phyloP scores from a whole-genome alignment of 768 basidiomycete genomes.

The Trametes coccinea region DNA sequence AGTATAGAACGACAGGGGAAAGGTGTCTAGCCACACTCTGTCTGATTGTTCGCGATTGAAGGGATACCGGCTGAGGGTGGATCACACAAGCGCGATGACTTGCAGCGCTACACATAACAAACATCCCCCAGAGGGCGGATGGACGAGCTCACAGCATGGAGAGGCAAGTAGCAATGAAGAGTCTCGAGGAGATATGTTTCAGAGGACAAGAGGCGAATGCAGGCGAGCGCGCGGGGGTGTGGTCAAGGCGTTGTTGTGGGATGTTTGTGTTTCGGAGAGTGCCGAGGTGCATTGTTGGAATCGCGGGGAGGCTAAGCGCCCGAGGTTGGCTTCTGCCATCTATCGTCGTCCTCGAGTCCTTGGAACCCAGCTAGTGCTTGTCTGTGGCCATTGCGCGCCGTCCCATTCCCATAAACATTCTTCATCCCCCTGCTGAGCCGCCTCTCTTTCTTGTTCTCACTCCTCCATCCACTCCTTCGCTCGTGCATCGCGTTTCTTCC shows the following conservation, averaged over 20 bases:
- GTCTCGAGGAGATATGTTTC: not conserved
- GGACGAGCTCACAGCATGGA: too few species aligned
- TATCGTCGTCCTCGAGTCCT: not conserved
- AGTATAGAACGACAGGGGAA: not conserved
- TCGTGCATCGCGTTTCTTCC: conserved; percentile 2
- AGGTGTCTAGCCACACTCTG: too few species aligned
- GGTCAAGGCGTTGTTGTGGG: conserved; percentile 8
- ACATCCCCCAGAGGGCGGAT: too few species aligned
- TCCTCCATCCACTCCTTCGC: conserved; percentile 1
- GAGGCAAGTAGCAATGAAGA: too few species aligned
- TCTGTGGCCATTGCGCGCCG: conserved; percentile 1
- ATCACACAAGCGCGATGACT: too few species aligned
- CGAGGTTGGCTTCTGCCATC: not conserved
- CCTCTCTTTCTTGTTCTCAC: not conserved
- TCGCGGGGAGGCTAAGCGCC: not conserved
- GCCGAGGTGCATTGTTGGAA: conserved; percentile 19
- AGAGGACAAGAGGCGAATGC: not conserved
- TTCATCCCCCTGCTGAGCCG: not conserved
- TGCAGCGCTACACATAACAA: too few species aligned
- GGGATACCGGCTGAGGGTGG: too few species aligned
- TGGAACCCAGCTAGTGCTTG: not conserved
- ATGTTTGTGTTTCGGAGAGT: conserved; percentile 16
- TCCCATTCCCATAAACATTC: not conserved
- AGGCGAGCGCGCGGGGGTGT: not conserved
- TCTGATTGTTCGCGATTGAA: too few species aligned